Percentiles rank a stretch among this genome's conserved stretches.
Conservation (phyloP, 495 filamentous ascomycete species). For the Saxophila tyrrhenica region DNA sequence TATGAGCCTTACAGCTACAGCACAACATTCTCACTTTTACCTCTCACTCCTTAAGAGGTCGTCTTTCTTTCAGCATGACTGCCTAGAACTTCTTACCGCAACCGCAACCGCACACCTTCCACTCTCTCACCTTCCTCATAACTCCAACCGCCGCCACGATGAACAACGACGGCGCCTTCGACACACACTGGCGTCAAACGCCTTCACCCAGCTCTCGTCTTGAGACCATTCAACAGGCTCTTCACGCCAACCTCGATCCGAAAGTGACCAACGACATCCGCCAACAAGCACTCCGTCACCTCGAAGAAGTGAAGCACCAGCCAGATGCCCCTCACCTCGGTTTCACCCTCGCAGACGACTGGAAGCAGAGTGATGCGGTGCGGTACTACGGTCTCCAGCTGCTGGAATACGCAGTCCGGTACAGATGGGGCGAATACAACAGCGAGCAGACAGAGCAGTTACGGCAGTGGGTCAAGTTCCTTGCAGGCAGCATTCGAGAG, state of each 20-base stretch:
- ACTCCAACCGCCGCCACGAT: neutral
- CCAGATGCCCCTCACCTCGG: conserved; percentile 71
- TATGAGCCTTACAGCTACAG: no score
- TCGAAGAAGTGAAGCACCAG: conserved; percentile 71
- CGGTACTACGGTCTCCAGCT: conserved; percentile 89
- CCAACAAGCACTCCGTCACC: conserved; percentile 65
- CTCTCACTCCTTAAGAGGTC: neutral
- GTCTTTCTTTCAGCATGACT: neutral
- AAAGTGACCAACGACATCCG: conserved; percentile 74
- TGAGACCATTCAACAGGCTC: conserved; percentile 62
- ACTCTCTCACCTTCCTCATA: neutral
- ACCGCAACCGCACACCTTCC: neutral
- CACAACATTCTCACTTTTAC: no score
- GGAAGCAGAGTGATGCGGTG: conserved; percentile 61
- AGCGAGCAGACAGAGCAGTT: conserved; percentile 51
- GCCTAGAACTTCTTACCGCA: neutral
- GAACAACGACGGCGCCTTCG: conserved; percentile 5
- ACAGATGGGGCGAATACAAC: conserved; percentile 64
- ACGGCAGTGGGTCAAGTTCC: conserved; percentile 59
- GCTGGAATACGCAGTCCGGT: conserved; percentile 75
- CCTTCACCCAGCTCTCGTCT: conserved; percentile 20
- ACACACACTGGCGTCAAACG: conserved; percentile 3
- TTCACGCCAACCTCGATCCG: conserved; percentile 75
- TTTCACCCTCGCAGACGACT: conserved; percentile 67
- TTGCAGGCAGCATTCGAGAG: conserved; percentile 59